Base-by-base conservation (phyloP, 1,139 yeast species). In the Candida frijolesensis region DNA sequence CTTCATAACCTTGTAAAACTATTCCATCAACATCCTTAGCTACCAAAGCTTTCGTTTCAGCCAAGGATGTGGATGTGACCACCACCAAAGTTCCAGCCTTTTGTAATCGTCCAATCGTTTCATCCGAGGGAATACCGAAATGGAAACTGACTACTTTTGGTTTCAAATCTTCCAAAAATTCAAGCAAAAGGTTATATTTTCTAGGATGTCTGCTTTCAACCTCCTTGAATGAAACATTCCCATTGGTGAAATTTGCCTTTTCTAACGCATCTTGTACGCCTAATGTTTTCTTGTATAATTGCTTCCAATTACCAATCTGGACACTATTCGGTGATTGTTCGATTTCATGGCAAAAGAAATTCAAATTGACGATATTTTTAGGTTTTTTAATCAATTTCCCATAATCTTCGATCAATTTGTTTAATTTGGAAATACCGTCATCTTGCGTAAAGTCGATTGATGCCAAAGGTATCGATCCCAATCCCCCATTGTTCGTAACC, bases 1-100 rank as follows among this genome's bases (percentile, higher is more conserved):
- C 84, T 58, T 79, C 83, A 59, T 68, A 72, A 0, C 84, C 83
- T 60, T 80, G 84, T 34, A 72, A 63, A 2, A 76, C 63, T 5
- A 79, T 61, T 3, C 79, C 83, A 56, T 76, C 78, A 9, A 70
- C 67, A 0, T 67, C 69, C 0, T 55, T 42, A 0, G 61, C 61
- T 4, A 63, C 25, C 6, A 68, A 56, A 12, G 57, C 44, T 15
- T 57, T 40, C 0, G 76, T 78, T 57, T 80, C 84, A 2, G 58
- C 56, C 0, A 72, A 56, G 3, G 74, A 72, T 0, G 83, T 79
- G 0, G 72, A 78, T 7, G 74, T 60, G 12, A 80, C 84, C 69
- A 81, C 75, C 12, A 82, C 83, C 51, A 74, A 61, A 42, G 78
- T 75, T 1, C 81, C 83, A 33, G 74, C 71, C 41, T 68, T 60